Evolutionary conservation across 1,139 yeast genomes (phyloP).

Genomic region (Suhomyces kunorum): DNA sequence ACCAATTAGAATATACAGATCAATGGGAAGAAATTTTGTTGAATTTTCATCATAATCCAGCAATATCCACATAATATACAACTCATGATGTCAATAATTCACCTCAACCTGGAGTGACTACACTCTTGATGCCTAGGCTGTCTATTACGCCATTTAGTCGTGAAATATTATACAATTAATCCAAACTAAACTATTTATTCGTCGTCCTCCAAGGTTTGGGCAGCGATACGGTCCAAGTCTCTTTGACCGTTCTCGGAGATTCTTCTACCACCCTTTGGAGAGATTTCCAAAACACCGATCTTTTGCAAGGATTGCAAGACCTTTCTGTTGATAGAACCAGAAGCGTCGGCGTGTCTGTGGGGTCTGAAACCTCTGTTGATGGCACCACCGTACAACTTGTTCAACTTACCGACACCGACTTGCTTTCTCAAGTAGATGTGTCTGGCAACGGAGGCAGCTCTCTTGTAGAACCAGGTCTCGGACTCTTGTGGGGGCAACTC

Average conservation of each 20-base stretch:
- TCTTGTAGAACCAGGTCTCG: slow-evolving; percentile 99
- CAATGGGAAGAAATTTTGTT: too few relatives aligned
- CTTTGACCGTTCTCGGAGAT: slow-evolving; percentile 99
- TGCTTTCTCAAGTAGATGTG: slow-evolving; percentile 99
- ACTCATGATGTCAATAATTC: too few relatives aligned
- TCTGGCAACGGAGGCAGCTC: slow-evolving; percentile 99
- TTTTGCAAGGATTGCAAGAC: slow-evolving; percentile 97
- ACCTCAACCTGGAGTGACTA: too few relatives aligned
- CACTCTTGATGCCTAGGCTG: slow-evolving; percentile 3
- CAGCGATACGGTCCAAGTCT: slow-evolving; percentile 99
- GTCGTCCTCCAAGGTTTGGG: slow-evolving; percentile 94
- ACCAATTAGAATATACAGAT: too few relatives aligned
- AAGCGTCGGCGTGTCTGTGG: slow-evolving; percentile 98
- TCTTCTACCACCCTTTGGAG: slow-evolving; percentile 99
- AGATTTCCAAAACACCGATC: slow-evolving; percentile 94
- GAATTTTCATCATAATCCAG: too few relatives aligned
- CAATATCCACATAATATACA: too few relatives aligned
- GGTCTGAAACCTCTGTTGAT: slow-evolving; percentile 99
- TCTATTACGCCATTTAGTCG: slow-evolving; percentile 6
- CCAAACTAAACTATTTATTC: slow-evolving; percentile 44
- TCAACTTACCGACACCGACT: slow-evolving; percentile 98
- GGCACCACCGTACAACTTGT: slow-evolving; percentile 99
- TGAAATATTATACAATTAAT: slow-evolving; percentile 16
- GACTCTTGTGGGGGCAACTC: slow-evolving; percentile 99
- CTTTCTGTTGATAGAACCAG: slow-evolving; percentile 99